Conservation (phyloP, 2,329 filamentous ascomycete genomes). For the Coniochaeta pulveracea region DNA sequence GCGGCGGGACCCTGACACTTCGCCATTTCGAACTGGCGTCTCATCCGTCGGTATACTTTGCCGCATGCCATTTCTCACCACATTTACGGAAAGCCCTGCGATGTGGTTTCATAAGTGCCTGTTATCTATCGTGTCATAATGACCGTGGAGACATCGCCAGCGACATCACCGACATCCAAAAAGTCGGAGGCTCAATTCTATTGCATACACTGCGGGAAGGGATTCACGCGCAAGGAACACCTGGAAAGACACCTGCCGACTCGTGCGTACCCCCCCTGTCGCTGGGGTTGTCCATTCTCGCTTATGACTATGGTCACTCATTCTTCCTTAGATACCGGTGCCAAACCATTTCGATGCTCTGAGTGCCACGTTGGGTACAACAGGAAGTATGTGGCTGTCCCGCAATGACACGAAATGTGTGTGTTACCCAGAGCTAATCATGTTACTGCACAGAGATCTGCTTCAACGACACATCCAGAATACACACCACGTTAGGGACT, state of each 20-base stretch:
- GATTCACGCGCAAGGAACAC: slow-evolving; percentile 44
- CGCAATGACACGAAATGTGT: neutral
- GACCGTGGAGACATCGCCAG: no score
- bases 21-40: no score
- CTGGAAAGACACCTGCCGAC: slow-evolving; percentile 42
- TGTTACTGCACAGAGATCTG: slow-evolving; percentile 27
- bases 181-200: no score
- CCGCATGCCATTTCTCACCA: no score
- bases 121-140: no score
- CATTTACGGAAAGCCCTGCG: no score
- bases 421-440: slow-evolving; percentile 5
- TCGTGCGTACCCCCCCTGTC: slow-evolving; percentile 25
- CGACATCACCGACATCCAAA: no score
- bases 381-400: slow-evolving; percentile 25
- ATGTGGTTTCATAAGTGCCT: no score
- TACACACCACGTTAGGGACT: slow-evolving; percentile 37
- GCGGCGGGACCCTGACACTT: no score
- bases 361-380: slow-evolving; percentile 38
- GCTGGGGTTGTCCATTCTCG: neutral
- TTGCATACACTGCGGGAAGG: slow-evolving; percentile 42
- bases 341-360: slow-evolving; percentile 39
- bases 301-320: slow-evolving; percentile 8
- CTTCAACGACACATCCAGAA: slow-evolving; percentile 38
- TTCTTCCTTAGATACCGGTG: slow-evolving; percentile 38
- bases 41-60: no score